phyloP scores from a whole-genome alignment of 768 basidiomycete species.

The Pleurotus pulmonarius region DNA sequence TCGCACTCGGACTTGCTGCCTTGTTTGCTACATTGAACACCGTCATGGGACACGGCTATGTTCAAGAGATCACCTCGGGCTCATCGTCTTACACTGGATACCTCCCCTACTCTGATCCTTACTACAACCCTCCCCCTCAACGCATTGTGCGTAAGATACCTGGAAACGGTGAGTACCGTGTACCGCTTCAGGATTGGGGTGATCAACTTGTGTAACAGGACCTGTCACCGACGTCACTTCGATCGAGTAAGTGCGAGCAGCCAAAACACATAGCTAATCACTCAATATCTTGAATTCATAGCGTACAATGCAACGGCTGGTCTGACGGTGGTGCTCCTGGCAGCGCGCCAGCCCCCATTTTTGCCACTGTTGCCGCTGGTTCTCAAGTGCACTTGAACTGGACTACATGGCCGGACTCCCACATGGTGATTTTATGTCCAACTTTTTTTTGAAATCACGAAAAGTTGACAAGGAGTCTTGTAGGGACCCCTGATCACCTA shows the following conservation, averaged over 20 bases:
- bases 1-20: background rate
- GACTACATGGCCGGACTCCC: conserved; percentile 35
- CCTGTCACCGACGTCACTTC: conserved; percentile 34
- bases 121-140: conserved; percentile 27
- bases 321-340: conserved; percentile 16
- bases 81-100: conserved; percentile 23
- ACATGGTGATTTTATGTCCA: conserved; percentile 15
- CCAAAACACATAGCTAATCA: background rate
- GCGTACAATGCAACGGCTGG: conserved; percentile 7
- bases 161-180: conserved; percentile 22
- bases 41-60: conserved; percentile 26
- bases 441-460: background rate
- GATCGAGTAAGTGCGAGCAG: conserved; percentile 28
- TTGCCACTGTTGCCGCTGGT: conserved; percentile 37
- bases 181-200: background rate
- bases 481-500: conserved; percentile 44
- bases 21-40: conserved; percentile 7
- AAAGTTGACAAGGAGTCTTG: background rate
- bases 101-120: conserved; percentile 24
- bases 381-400: conserved; percentile 36
- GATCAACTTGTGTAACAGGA: conserved; percentile 16
- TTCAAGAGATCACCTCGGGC: conserved; percentile 21
- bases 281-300: background rate
- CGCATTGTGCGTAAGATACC: conserved; percentile 35
- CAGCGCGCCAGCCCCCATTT: conserved; percentile 34